phyloP scores from a whole-genome alignment of 768 basidiomycete genomes.

The Kwoniella mangroviensis region DNA sequence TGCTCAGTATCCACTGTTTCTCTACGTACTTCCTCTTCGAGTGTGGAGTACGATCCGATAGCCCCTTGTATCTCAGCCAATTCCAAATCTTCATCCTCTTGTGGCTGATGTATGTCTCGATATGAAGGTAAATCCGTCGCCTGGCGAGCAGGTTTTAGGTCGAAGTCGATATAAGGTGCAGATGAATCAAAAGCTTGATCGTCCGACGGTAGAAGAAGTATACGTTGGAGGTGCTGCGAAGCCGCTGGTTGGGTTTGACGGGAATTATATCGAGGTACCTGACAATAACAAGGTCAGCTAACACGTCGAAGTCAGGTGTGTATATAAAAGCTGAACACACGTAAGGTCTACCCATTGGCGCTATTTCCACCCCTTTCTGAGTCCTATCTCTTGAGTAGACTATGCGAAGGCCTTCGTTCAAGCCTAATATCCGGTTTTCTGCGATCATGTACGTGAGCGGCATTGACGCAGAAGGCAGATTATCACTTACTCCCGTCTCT shows the following conservation, averaged over 20 bases:
- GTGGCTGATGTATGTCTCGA: slow-evolving; percentile 14
- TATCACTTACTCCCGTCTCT: slow-evolving; percentile 33
- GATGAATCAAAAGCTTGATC: slow-evolving; percentile 4
- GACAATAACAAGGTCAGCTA: neutral
- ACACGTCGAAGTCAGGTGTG: neutral
- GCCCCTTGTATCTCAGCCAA: slow-evolving; percentile 9
- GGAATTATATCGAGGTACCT: slow-evolving; percentile 35
- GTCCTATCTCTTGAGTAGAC: slow-evolving; percentile 29
- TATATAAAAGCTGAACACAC: slow-evolving; percentile 16
- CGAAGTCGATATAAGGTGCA: slow-evolving; percentile 15
- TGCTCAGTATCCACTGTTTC: slow-evolving; percentile 36
- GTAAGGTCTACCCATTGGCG: slow-evolving; percentile 32
- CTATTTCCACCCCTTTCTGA: slow-evolving; percentile 36
- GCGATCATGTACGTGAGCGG: neutral
- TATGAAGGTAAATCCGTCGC: slow-evolving; percentile 17
- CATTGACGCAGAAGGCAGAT: neutral
- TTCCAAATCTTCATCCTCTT: slow-evolving; percentile 21
- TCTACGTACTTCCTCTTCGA: slow-evolving; percentile 25
- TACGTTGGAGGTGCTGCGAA: slow-evolving; percentile 18
- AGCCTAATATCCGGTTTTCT: slow-evolving; percentile 32
- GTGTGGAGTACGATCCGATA: slow-evolving; percentile 20
- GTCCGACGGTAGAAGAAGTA: slow-evolving; percentile 21
- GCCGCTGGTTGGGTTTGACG: slow-evolving; percentile 24
- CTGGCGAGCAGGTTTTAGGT: neutral
- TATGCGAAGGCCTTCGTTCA: slow-evolving; percentile 31